Evolutionary conservation across 768 basidiomycete genomes (phyloP), one percentile per base, ranked within the genome.

Genomic region (Hypholoma sublateritium): DNA sequence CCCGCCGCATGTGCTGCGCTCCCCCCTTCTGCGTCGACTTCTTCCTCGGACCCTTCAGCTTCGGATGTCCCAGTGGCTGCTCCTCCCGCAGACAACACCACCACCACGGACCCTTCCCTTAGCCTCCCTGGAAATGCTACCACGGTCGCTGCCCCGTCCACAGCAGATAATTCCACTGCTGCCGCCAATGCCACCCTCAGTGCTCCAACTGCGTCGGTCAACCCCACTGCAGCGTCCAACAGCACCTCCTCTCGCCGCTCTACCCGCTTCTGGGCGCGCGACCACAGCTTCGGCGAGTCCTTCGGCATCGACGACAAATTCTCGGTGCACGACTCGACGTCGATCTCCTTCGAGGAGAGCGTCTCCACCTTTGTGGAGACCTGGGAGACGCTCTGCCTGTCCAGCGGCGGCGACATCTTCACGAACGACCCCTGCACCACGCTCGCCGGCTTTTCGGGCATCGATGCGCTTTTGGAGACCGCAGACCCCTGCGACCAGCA

Each of bases 401-500:
- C 44, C 47, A 76, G 76, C 57, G 76, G 76, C 12, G 76, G 74
- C 16, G 75, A 77, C 55, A 72, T 77, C 62, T 70, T 70, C 64
- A 76, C 72, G 12, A 39, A 58, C 47, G 66, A 74, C 22, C 75
- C 77, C 5, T 81, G 80, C 64, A 74, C 76, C 56, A 63, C 70
- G 19, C 70, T 76, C 25, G 79, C 73, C 4, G 77, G 78, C 14
- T 50, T 74, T 37, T 63, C 59, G 42, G 77, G 75, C 22, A 74
- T 74, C 66, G 73, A 73, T 60, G 77, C 78, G 14, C 73, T 82
- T 25, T 72, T 77, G 37, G 77, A 76, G 28, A 70, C 72, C 22
- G 75, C 78, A 1, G 76, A 76, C 65, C 70, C 76, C 1, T 83
- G 81, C 63, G 79, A 70, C 9, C 80, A 82, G 57, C 81, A 81